Base-by-base conservation (phyloP, 768 basidiomycete genomes). In the Termitomyces sp. region DNA sequence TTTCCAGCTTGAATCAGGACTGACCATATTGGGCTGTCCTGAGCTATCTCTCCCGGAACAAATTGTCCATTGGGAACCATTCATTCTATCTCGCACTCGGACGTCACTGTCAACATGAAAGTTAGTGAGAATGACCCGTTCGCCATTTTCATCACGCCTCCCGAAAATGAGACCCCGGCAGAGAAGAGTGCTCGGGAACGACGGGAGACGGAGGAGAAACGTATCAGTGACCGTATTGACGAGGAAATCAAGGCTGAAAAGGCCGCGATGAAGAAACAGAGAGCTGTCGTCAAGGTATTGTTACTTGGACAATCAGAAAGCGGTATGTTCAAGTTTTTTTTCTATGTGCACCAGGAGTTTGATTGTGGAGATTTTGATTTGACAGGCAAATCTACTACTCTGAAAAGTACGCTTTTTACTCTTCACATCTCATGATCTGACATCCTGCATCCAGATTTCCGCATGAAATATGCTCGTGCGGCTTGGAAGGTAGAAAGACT, bases 401-500 rank as follows among this genome's bases (percentile, higher is more conserved):
- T 86, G 51, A 85, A 86, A 70, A 86, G 83, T 83, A 60, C 40
- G 79, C 74, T 40, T 5, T 37, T 25, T 9, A 2, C 17, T 4
- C 25, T 34, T 14, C n/a, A 12, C 31, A 20, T 42, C 20, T 7
- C 43, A 56, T 34, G 42, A 32, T 54, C 57, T 43, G 8, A 59
- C 20, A 25, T 14, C 15, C 46, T 4, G 15, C 5, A 25, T 45
- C 4, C 40, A 91, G 89, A 89, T 68, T 89, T 91, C 66, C 86
- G 87, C 47, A 79, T 90, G 74, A 81, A 79, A 60, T 89, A 86
- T 65, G 85, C 87, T 10, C 77, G 76, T n/a, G 76, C 76, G 9
- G 80, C 81, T 38, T 91, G 87, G 86, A 74, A 75, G 42, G 77
- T 78, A 25, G 90, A 92, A 69, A 85, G 87, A 43, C 77, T 78